phyloP scores from a whole-genome alignment of 768 basidiomycete species.

The Tricholoma sp. region DNA sequence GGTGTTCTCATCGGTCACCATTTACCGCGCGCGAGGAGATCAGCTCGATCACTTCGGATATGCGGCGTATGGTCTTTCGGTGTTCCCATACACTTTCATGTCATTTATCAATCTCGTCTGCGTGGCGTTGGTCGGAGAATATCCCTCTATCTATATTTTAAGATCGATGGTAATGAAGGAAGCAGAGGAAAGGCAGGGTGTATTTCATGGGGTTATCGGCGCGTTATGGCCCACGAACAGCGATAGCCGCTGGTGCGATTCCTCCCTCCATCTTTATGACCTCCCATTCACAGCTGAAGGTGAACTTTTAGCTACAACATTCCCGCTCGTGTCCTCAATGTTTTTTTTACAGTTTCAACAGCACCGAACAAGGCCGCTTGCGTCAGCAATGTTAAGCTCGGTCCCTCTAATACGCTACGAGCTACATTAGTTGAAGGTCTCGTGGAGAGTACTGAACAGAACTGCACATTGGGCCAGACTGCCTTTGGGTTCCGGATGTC shows the following conservation, averaged over 20 bases:
- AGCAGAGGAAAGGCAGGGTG: not conserved
- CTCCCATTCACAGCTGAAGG: not conserved
- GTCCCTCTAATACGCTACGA: too few species aligned
- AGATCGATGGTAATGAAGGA: not conserved
- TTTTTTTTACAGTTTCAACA: too few species aligned
- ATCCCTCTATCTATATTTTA: not conserved
- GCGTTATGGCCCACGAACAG: not conserved
- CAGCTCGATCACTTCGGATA: not conserved
- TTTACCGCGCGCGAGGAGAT: not conserved
- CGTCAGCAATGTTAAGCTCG: too few species aligned
- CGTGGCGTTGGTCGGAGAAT: not conserved
- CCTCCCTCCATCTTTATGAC: too few species aligned
- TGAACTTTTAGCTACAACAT: too few species aligned
- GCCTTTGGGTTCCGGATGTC: too few species aligned
- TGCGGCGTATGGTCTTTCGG: not conserved
- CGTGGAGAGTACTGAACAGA: too few species aligned
- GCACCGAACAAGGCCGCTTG: too few species aligned
- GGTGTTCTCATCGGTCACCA: not conserved
- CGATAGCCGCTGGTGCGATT: not conserved
- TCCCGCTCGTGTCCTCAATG: too few species aligned
- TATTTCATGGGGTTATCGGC: not conserved
- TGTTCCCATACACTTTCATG: not conserved
- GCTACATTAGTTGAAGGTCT: too few species aligned
- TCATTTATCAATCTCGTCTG: not conserved
- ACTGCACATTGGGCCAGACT: too few species aligned